Evolutionary conservation across 345 rosid species (phyloP).

Genomic region (Camelina hispida): DNA sequence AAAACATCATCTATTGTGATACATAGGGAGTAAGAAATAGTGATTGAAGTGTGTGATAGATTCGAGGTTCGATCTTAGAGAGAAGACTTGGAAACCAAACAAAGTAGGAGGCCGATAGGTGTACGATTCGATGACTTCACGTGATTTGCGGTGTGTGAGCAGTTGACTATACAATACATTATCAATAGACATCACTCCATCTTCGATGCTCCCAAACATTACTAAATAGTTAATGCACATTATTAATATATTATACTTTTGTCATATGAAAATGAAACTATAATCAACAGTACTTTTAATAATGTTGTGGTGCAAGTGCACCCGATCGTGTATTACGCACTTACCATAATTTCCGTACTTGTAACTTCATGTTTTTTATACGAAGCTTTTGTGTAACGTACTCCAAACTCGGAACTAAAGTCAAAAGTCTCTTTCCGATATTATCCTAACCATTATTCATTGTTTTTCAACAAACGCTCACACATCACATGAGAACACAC

Average conservation of each 20-base stretch:
- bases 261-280: neutral
- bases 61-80: constrained; percentile 40
- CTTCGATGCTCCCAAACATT: constrained; percentile 39
- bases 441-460: neutral
- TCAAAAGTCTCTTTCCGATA: neutral
- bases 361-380: neutral
- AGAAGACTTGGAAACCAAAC: constrained; percentile 35
- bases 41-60: constrained; percentile 32
- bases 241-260: neutral
- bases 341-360: constrained; percentile 7
- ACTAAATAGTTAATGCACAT: neutral
- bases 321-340: neutral
- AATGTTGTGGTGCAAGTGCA: neutral
- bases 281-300: neutral
- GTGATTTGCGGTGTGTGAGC: constrained; percentile 48
- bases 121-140: constrained; percentile 46
- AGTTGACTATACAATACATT: constrained; percentile 46
- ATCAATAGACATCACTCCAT: constrained; percentile 38
- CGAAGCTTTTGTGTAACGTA: neutral
- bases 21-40: no score
- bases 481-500: neutral
- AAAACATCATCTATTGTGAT: no score
- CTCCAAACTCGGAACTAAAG: neutral
- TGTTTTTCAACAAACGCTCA: neutral
- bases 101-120: constrained; percentile 43